phyloP scores from a whole-genome alignment of 306 rosid genomes.

The Gastrolobium bilobum region DNA sequence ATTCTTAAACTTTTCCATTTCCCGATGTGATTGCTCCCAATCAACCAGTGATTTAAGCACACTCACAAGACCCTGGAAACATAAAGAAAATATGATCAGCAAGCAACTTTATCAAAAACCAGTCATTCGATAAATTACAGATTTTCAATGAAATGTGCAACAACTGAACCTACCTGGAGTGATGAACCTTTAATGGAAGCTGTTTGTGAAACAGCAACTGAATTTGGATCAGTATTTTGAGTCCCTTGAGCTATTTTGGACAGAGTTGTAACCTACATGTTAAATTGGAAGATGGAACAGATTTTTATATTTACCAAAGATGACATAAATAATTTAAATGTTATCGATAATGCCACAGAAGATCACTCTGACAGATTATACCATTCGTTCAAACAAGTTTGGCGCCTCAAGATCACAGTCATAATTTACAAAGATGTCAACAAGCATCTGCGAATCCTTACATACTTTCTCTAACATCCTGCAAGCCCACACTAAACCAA shows the following conservation, averaged over 20 bases:
- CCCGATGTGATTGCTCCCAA: slow-evolving; percentile 86
- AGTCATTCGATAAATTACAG: slow-evolving; percentile 34
- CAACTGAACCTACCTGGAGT: slow-evolving; percentile 79
- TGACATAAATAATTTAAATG: slow-evolving; percentile 25
- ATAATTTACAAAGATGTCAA: slow-evolving; percentile 97
- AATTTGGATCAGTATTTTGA: slow-evolving; percentile 84
- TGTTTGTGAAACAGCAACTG: slow-evolving; percentile 76
- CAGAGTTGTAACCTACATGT: slow-evolving; percentile 83
- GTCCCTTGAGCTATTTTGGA: slow-evolving; percentile 93
- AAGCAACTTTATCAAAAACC: slow-evolving; percentile 36
- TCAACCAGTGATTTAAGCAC: slow-evolving; percentile 97
- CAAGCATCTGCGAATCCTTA: slow-evolving; percentile 97
- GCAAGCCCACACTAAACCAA: slow-evolving; percentile 53
- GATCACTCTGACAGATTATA: slow-evolving; percentile 49
- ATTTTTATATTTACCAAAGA: slow-evolving; percentile 40
- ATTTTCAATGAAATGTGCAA: slow-evolving; percentile 40
- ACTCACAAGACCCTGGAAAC: slow-evolving; percentile 89
- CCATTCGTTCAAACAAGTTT: slow-evolving; percentile 98
- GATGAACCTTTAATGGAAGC: slow-evolving; percentile 91
- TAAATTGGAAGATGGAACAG: slow-evolving; percentile 44
- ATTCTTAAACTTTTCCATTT: slow-evolving; percentile 64
- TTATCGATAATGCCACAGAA: slow-evolving; percentile 39
- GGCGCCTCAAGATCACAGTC: slow-evolving; percentile 99
- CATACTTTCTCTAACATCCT: slow-evolving; percentile 98
- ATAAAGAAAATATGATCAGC: slow-evolving; percentile 51